phyloP scores from a whole-genome alignment of 345 rosid genomes.

The Anacardium occidentale region DNA sequence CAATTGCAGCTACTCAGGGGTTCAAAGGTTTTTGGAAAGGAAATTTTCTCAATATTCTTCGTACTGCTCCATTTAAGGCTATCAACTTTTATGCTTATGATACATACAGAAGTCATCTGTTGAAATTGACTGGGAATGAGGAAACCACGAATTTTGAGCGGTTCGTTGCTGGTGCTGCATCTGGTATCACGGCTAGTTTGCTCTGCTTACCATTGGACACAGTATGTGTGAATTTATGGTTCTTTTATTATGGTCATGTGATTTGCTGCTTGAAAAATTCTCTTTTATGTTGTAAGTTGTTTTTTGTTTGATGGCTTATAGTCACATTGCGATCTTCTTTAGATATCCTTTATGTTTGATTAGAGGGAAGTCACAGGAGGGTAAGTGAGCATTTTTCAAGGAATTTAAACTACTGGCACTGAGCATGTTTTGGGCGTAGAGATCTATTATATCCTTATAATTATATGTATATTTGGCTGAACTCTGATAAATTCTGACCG shows the following conservation, averaged over 20 bases:
- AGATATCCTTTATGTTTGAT: conserved; percentile 1
- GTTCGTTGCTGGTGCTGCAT: conserved; percentile 89
- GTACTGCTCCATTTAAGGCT: conserved; percentile 94
- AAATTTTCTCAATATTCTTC: conserved; percentile 80
- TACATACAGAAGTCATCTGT: conserved; percentile 64
- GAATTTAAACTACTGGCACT: neutral
- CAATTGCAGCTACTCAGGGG: conserved; percentile 63
- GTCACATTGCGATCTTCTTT: neutral
- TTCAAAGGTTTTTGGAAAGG: conserved; percentile 94
- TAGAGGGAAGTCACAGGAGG: neutral
- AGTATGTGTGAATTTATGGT: conserved; percentile 43
- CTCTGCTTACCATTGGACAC: conserved; percentile 96
- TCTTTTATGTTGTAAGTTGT: neutral
- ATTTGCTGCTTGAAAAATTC: neutral
- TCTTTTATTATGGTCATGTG: neutral
- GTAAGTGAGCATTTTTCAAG: neutral
- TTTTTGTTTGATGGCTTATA: conserved; percentile 13
- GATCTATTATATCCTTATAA: too few relatives aligned
- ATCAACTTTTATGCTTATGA: conserved; percentile 93
- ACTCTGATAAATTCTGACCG: neutral
- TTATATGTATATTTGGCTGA: neutral
- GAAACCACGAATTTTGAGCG: conserved; percentile 84
- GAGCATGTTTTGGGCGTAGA: neutral
- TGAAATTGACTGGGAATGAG: conserved; percentile 60
- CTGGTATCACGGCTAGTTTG: conserved; percentile 88